Conservation (phyloP, 352 stramenopile genomes). For the Globisporangium polare region DNA sequence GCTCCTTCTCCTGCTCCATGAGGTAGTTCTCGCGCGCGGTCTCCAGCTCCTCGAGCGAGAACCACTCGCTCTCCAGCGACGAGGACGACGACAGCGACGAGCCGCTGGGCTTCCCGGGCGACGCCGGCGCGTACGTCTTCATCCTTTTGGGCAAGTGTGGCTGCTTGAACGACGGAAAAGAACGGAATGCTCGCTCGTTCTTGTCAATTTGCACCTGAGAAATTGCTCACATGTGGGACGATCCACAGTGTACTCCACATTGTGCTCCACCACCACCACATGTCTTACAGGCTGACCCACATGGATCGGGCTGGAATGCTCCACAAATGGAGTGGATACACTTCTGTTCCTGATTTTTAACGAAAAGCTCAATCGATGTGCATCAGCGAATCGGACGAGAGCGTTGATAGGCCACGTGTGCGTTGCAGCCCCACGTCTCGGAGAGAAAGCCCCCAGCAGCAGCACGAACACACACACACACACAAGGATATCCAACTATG, state of each 20-base stretch:
- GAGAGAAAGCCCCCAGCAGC: neutral
- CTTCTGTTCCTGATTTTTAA: neutral
- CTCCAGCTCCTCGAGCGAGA: constrained; percentile 71
- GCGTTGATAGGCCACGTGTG: too few species aligned
- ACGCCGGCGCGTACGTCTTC: constrained; percentile 18
- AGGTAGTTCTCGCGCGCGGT: constrained; percentile 71
- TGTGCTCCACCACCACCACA: too few species aligned
- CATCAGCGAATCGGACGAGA: too few species aligned
- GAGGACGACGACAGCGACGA: constrained; percentile 5
- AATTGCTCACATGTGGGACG: constrained; percentile 1
- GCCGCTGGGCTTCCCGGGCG: constrained; percentile 7
- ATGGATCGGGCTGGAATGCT: neutral
- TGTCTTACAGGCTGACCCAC: neutral
- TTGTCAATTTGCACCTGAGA: constrained; percentile 6
- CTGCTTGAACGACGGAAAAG: constrained; percentile 4
- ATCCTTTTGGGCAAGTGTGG: constrained; percentile 1
- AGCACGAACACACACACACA: neutral
- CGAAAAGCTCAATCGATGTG: too few species aligned
- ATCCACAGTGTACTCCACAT: neutral
- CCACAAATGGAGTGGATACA: neutral
- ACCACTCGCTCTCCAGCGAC: constrained; percentile 43
- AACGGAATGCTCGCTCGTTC: neutral
- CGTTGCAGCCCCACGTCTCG: neutral
- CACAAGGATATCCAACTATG: neutral
- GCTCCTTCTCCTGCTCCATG: constrained; percentile 71